Evolutionary conservation across 2,329 filamentous ascomycete genomes (phyloP).

Genomic region (Penicillium palitans): DNA sequence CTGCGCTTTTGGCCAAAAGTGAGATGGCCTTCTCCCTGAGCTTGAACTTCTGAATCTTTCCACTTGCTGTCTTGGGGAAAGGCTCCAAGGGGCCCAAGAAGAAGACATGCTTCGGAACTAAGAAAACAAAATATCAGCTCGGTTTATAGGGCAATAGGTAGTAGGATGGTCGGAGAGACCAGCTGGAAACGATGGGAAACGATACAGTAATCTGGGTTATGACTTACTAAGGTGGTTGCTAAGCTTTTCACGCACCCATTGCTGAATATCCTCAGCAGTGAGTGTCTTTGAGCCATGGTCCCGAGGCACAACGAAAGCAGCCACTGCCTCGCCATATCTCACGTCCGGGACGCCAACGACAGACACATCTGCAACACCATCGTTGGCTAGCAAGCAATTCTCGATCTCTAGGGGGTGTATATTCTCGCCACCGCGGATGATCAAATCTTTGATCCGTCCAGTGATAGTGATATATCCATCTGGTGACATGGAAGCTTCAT

Average conservation of each 20-base stretch:
- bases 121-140: background rate
- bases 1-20: conserved; percentile 42
- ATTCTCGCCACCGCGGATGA: conserved; percentile 93
- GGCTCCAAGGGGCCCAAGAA: conserved; percentile 61
- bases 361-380: conserved; percentile 70
- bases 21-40: conserved; percentile 66
- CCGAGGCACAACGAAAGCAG: conserved; percentile 71
- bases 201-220: background rate
- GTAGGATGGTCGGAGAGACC: background rate
- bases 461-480: conserved; percentile 87
- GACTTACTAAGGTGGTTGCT: conserved; percentile 67
- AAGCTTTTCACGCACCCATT: conserved; percentile 70
- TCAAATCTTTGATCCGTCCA: conserved; percentile 89
- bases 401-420: conserved; percentile 93
- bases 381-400: conserved; percentile 76
- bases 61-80: conserved; percentile 94
- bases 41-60: conserved; percentile 96
- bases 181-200: background rate
- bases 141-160: background rate
- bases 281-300: conserved; percentile 41
- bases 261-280: conserved; percentile 60
- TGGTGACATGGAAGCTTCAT: conserved; percentile 82
- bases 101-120: conserved; percentile 84
- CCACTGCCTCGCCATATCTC: conserved; percentile 81
- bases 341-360: conserved; percentile 83